Conservation (phyloP, 2,329 filamentous ascomycete genomes). For the Colletotrichum lentis region DNA sequence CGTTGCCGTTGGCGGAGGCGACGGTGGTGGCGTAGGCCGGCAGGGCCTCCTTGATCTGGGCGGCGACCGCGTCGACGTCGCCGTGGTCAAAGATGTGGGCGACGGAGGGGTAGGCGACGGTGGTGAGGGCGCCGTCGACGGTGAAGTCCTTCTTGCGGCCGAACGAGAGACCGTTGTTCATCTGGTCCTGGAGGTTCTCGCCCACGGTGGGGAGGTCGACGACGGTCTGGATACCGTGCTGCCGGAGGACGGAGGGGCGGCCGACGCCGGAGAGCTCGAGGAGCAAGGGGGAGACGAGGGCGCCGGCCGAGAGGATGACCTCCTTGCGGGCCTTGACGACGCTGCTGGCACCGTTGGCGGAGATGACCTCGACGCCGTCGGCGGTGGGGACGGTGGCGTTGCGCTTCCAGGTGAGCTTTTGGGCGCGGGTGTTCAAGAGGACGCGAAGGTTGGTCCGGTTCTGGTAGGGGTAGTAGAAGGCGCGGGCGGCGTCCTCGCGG, state of each 20-base stretch:
- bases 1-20: slow-evolving; percentile 27
- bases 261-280: slow-evolving; percentile 64
- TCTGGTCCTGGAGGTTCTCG: slow-evolving; percentile 62
- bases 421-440: slow-evolving; percentile 27
- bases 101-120: slow-evolving; percentile 22
- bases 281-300: slow-evolving; percentile 60
- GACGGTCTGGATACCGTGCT: slow-evolving; percentile 53
- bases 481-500: slow-evolving; percentile 53
- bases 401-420: slow-evolving; percentile 28
- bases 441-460: slow-evolving; percentile 48
- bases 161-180: slow-evolving; percentile 46
- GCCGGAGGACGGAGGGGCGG: slow-evolving; percentile 50
- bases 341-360: slow-evolving; percentile 47
- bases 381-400: slow-evolving; percentile 40
- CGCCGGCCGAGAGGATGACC: slow-evolving; percentile 58
- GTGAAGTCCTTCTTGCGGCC: slow-evolving; percentile 34
- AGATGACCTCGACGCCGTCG: slow-evolving; percentile 49
- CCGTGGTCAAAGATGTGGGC: slow-evolving; percentile 33
- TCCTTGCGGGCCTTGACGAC: slow-evolving; percentile 54
- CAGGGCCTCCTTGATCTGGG: slow-evolving; percentile 17
- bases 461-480: slow-evolving; percentile 52
- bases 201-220: slow-evolving; percentile 61
- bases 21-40: slow-evolving; percentile 25
- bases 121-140: slow-evolving; percentile 30
- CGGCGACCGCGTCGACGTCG: slow-evolving; percentile 42